Percentiles rank a stretch among this genome's conserved stretches.
phyloP scores from a whole-genome alignment of 768 basidiomycete genomes.

The Mycena galopus region DNA sequence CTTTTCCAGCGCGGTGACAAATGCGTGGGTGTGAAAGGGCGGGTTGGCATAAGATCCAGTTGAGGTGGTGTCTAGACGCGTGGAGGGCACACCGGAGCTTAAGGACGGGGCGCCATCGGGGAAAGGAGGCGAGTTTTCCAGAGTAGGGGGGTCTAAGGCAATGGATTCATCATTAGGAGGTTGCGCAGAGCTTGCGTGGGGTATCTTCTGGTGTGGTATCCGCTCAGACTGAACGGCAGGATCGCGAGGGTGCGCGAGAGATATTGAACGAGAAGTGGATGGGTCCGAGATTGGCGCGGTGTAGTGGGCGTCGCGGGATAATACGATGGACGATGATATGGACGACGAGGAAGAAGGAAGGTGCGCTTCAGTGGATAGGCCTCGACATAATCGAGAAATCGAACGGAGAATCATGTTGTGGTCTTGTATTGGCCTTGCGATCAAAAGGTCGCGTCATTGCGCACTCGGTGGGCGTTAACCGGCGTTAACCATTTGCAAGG shows the following conservation, averaged over 20 bases:
- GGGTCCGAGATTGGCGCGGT: constrained; percentile 27
- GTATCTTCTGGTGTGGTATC: constrained; percentile 14
- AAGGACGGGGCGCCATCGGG: not conserved
- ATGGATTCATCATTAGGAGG: not conserved
- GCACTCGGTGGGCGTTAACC: too few species aligned
- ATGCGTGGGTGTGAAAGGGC: constrained; percentile 87
- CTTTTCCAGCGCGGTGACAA: constrained; percentile 78
- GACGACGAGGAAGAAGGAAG: constrained; percentile 14
- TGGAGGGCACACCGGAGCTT: constrained; percentile 32
- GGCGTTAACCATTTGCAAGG: too few species aligned
- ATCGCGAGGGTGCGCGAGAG: constrained; percentile 31
- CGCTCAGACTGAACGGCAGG: constrained; percentile 16
- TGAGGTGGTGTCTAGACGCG: constrained; percentile 26
- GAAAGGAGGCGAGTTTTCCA: not conserved
- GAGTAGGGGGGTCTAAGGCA: not conserved
- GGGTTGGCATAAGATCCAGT: constrained; percentile 67
- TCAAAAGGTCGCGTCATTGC: not conserved
- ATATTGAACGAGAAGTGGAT: constrained; percentile 31
- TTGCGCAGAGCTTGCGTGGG: constrained; percentile 2
- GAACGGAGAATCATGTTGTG: constrained; percentile 24
- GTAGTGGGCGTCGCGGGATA: constrained; percentile 23
- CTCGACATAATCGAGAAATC: constrained; percentile 27
- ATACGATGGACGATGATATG: constrained; percentile 3
- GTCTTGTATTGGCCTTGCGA: not conserved
- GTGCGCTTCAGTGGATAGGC: constrained; percentile 23